Evolutionary conservation across 169 alveolate genomes (phyloP).

Genomic region (Plasmodium fragile): DNA sequence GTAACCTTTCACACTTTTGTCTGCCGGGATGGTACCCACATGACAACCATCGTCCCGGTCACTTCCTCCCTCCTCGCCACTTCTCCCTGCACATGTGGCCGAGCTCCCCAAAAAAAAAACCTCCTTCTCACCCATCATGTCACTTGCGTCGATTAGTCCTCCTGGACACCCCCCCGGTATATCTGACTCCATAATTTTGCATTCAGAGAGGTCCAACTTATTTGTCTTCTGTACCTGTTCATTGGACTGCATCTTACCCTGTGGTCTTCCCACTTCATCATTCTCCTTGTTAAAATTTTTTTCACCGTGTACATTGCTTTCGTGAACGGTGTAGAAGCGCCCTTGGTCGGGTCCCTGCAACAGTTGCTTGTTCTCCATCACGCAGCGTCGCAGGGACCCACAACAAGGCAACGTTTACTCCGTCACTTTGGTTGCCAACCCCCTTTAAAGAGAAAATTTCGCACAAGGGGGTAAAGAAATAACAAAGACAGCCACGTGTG

Average conservation of each 20-base stretch:
- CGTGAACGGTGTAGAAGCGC: conserved; percentile 8
- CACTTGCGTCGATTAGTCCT: not conserved
- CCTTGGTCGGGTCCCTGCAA: conserved; percentile 11
- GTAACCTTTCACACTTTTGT: not conserved
- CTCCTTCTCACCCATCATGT: not conserved
- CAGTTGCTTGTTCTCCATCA: conserved; percentile 37
- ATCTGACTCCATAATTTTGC: not conserved
- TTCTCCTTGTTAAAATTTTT: not conserved
- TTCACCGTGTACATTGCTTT: not conserved
- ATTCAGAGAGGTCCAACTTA: not conserved
- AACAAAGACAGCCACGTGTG: not conserved
- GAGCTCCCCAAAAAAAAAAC: not conserved
- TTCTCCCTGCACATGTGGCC: not conserved
- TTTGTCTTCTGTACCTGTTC: not conserved
- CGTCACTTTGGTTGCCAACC: not conserved
- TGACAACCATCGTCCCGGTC: not conserved
- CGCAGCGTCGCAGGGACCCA: not conserved
- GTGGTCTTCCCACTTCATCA: not conserved
- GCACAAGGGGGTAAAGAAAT: not conserved
- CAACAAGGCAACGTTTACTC: not conserved
- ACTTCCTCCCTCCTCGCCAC: not conserved
- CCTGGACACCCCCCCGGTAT: not conserved
- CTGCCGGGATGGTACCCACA: not conserved
- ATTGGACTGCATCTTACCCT: not conserved
- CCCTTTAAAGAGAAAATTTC: not conserved